These are phyloP conservation scores for Physcomitrellopsis africana DNA, from an alignment of 225 moss, liverwort and hornwort genomes.

Conservation along the genomic window DNA sequence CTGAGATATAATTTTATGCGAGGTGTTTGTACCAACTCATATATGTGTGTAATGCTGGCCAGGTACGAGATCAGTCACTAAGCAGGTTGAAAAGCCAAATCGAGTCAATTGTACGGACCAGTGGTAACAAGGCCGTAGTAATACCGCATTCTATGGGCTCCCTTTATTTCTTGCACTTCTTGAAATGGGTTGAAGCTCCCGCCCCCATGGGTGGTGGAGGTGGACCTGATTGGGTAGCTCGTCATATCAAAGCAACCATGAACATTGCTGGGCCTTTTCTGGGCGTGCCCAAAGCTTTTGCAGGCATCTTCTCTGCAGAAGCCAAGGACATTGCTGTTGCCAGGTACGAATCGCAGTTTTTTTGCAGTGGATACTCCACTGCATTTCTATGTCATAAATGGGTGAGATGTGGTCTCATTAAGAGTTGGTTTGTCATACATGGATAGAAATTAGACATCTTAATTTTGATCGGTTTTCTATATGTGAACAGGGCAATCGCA, in stretches of 20 bases:
- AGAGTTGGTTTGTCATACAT: not conserved
- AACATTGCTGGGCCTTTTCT: conserved; percentile 93
- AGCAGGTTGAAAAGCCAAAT: conserved; percentile 76
- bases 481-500: conserved; percentile 78
- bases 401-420: not conserved
- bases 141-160: conserved; percentile 98
- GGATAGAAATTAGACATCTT: not conserved
- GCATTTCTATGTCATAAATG: conserved; percentile 10
- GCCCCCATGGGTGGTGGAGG: conserved; percentile 95
- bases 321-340: conserved; percentile 99
- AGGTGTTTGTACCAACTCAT: not conserved
- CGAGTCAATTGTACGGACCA: conserved; percentile 79
- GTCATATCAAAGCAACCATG: conserved; percentile 79
- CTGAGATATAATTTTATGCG: not conserved
- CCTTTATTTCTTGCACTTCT: conserved; percentile 89
- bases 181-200: conserved; percentile 98
- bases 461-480: not conserved
- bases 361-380: not conserved
- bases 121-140: conserved; percentile 78
- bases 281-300: conserved; percentile 90
- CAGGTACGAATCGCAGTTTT: conserved; percentile 56
- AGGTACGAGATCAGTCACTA: conserved; percentile 79
- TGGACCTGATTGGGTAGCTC: conserved; percentile 87
- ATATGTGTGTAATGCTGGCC: conserved; percentile 25
- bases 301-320: conserved; percentile 95